Evolutionary conservation across 2,329 filamentous ascomycete species (phyloP).

Genomic region (Triangularia setosa): DNA sequence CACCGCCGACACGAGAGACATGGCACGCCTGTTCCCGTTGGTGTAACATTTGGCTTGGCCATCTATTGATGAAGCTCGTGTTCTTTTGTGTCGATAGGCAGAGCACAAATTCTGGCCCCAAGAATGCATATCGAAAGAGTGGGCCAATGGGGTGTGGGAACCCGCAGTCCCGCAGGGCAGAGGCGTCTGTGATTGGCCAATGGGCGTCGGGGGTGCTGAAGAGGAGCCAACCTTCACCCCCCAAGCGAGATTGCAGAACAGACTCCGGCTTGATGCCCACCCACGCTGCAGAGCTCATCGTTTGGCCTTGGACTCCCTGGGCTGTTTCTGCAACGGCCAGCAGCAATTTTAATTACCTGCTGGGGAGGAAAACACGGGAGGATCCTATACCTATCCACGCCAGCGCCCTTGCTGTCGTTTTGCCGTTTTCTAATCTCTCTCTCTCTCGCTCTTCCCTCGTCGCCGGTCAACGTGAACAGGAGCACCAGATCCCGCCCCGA

Average conservation of each 20-base stretch:
- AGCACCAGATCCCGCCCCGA: neutral
- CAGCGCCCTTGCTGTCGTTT: neutral
- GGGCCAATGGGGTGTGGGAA: slow-evolving; percentile 1
- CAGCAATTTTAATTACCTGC: slow-evolving; percentile 8
- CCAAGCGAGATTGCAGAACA: slow-evolving; percentile 8
- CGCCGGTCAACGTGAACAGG: neutral
- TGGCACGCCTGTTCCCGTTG: neutral
- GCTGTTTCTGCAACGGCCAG: neutral
- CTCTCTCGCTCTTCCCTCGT: neutral
- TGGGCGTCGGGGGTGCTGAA: neutral
- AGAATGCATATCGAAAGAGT: slow-evolving; percentile 7
- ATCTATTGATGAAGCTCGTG: neutral
- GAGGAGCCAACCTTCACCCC: slow-evolving; percentile 1
- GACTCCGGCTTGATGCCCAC: slow-evolving; percentile 4
- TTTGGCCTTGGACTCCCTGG: neutral
- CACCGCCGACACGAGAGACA: neutral
- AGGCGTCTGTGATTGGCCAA: slow-evolving; percentile 2
- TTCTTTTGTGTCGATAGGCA: slow-evolving; percentile 2
- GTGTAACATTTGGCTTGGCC: neutral
- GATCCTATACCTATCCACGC: slow-evolving; percentile 3
- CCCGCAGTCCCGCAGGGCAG: neutral
- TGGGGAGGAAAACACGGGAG: neutral
- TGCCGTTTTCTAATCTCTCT: neutral
- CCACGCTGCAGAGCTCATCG: neutral
- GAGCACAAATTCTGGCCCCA: neutral